Evolutionary conservation across 139 green algal genomes (phyloP), one percentile per base, ranked within the genome.

Genomic region (Monoraphidium neglectum): DNA sequence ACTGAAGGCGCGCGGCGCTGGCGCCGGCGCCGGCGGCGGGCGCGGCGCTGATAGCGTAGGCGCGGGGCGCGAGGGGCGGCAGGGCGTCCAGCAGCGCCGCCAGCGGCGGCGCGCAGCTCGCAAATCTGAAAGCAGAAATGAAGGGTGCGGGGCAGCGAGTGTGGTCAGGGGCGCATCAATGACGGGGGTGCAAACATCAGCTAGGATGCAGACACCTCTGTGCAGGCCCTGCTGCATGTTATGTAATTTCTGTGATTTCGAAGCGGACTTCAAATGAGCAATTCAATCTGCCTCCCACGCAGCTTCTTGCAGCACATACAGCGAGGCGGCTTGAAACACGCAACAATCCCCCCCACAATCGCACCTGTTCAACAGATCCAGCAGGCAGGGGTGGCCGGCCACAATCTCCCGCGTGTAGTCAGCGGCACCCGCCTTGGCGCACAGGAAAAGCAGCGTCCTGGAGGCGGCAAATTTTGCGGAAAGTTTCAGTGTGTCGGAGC

Each of bases 31-130:
- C 77, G 3, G 83, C 86, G 78, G 35, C 86, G 51, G 88, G 90
- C 60, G 99, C 74, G 10, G 93, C 98, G 85, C 98, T 98, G 77
- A 97, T 83, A 15, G n/a, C 13, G 56, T 64, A 30, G 18, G 18
- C 10, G 74, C 94, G 82, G 0, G 95, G 90, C 16, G 80, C 62
- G 28, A 98, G 86, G 15, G 92, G 86, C 2, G 90, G 90, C 67
- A 98, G 85, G 1, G 82, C 83, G 72, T 97, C 90, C 35, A 98
- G 84, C 49, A 99, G 88, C 23, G 83, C 87, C 8, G 82, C 91
- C 51, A 98, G 75, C 0, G 89, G 82, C 8, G 92, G 94, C 21
- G 78, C 67, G 87, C 92, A 97, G n/a, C 85, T 94, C 46, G 87
- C 84, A 72, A 92, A 96, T 38, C 78, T 51, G 43, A 12, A 12